phyloP scores from a whole-genome alignment of 306 rosid genomes.

The Parietaria judaica region DNA sequence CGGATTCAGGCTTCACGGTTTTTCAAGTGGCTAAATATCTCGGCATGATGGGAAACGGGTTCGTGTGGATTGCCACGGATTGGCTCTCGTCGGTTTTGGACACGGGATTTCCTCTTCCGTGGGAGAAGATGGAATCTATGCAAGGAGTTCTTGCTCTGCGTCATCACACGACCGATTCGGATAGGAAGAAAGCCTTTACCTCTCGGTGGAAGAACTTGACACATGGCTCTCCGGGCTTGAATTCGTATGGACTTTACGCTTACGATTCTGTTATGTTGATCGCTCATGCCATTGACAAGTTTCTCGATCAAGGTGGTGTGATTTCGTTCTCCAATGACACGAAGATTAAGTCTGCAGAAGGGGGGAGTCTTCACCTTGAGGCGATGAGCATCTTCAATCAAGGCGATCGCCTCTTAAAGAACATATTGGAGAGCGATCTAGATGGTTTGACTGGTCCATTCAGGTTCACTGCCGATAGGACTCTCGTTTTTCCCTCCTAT shows the following conservation, averaged over 20 bases:
- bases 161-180: constrained; percentile 70
- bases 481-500: constrained; percentile 68
- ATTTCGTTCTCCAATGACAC: constrained; percentile 66
- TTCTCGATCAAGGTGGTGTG: constrained; percentile 58
- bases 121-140: constrained; percentile 37
- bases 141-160: constrained; percentile 85
- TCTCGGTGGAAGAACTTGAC: constrained; percentile 78
- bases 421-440: constrained; percentile 51
- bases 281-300: constrained; percentile 70
- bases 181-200: constrained; percentile 47
- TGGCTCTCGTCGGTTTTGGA: constrained; percentile 83
- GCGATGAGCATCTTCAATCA: constrained; percentile 78
- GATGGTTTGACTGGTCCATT: constrained; percentile 70
- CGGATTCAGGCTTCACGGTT: constrained; percentile 55
- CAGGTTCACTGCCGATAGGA: constrained; percentile 46
- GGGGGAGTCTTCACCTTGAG: constrained; percentile 58
- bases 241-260: constrained; percentile 81
- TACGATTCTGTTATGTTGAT: constrained; percentile 83
- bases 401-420: constrained; percentile 52
- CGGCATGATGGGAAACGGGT: constrained; percentile 75
- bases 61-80: constrained; percentile 90
- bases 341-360: constrained; percentile 25
- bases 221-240: constrained; percentile 57
- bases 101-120: constrained; percentile 38
- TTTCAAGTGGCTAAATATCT: constrained; percentile 66